These are phyloP conservation scores for Chaetomium sp. DNA, from an alignment of 2,329 filamentous ascomycete genomes.

Conservation along the genomic window DNA sequence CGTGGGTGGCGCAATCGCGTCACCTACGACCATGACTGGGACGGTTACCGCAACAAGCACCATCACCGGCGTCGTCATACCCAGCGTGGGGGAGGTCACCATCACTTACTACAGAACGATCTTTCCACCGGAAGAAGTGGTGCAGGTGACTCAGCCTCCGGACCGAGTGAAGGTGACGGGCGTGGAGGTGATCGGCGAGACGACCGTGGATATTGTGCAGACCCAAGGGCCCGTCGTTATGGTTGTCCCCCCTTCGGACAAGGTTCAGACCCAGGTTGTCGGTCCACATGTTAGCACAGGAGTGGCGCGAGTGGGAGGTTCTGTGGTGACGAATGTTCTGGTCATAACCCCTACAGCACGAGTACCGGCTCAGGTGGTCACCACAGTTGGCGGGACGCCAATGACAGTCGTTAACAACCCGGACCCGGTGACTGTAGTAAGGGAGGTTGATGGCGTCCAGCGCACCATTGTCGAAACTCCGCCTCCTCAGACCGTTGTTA, in stretches of 20 bases:
- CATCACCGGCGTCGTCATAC: slow-evolving; percentile 30
- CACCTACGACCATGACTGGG: slow-evolving; percentile 10
- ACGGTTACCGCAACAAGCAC: slow-evolving; percentile 22
- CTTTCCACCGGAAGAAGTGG: slow-evolving; percentile 18
- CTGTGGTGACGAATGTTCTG: slow-evolving; percentile 27
- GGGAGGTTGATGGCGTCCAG: slow-evolving; percentile 19
- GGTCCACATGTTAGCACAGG: slow-evolving; percentile 26
- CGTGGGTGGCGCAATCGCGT: background rate
- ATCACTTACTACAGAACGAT: slow-evolving; percentile 32
- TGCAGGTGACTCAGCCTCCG: slow-evolving; percentile 13
- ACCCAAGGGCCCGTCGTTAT: slow-evolving; percentile 29
- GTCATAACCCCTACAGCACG: slow-evolving; percentile 31
- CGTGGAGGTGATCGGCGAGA: slow-evolving; percentile 32
- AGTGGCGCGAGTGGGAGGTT: slow-evolving; percentile 24
- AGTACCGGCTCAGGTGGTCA: slow-evolving; percentile 17
- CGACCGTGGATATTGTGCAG: slow-evolving; percentile 31
- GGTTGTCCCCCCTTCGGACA: slow-evolving; percentile 20
- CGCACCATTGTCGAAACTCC: slow-evolving; percentile 29
- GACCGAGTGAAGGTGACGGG: slow-evolving; percentile 32
- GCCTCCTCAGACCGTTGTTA: slow-evolving; percentile 29
- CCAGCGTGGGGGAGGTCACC: slow-evolving; percentile 30
- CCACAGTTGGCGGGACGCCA: slow-evolving; percentile 29
- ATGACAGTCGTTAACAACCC: slow-evolving; percentile 30
- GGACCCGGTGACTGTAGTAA: slow-evolving; percentile 23
- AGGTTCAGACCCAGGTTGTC: slow-evolving; percentile 27